Percentiles rank a stretch among this genome's conserved stretches.
phyloP scores from a whole-genome alignment of 192 early-diverging fungal genomes.

The Allomyces macrogynus region DNA sequence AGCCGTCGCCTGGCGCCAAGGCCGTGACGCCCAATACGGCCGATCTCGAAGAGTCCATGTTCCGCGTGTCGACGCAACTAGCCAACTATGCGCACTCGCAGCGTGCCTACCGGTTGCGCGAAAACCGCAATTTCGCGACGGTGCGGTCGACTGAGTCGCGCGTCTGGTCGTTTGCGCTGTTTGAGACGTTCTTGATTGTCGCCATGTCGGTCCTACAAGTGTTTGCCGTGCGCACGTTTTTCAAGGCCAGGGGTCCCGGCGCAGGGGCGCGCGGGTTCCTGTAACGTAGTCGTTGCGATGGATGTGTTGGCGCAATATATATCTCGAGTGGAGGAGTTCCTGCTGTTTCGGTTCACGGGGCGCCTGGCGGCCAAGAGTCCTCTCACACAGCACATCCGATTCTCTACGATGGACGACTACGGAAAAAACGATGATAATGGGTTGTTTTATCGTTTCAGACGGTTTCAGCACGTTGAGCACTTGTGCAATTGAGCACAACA shows the following conservation, averaged over 20 bases:
- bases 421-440: too few relatives aligned
- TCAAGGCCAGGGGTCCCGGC: constrained; percentile 12
- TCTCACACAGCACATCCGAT: too few relatives aligned
- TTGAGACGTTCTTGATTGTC: constrained; percentile 59
- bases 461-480: too few relatives aligned
- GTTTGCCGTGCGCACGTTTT: constrained; percentile 81
- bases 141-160: constrained; percentile 66
- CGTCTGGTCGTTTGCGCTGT: constrained; percentile 81
- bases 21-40: constrained; percentile 16
- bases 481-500: too few relatives aligned
- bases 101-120: constrained; percentile 72
- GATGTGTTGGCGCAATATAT: too few relatives aligned
- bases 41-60: constrained; percentile 30
- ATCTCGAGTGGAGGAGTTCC: too few relatives aligned
- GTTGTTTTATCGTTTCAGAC: too few relatives aligned
- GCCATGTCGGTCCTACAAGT: constrained; percentile 75
- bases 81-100: constrained; percentile 55
- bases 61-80: constrained; percentile 40
- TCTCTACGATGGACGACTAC: too few relatives aligned
- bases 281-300: too few relatives aligned
- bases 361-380: too few relatives aligned
- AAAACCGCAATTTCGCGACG: constrained; percentile 78
- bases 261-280: too few relatives aligned
- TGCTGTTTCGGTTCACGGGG: too few relatives aligned
- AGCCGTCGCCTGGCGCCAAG: constrained; percentile 13